These are phyloP conservation scores for Sporothrix sp. DNA, from an alignment of 2,329 filamentous ascomycete species.

Conservation along the genomic window DNA sequence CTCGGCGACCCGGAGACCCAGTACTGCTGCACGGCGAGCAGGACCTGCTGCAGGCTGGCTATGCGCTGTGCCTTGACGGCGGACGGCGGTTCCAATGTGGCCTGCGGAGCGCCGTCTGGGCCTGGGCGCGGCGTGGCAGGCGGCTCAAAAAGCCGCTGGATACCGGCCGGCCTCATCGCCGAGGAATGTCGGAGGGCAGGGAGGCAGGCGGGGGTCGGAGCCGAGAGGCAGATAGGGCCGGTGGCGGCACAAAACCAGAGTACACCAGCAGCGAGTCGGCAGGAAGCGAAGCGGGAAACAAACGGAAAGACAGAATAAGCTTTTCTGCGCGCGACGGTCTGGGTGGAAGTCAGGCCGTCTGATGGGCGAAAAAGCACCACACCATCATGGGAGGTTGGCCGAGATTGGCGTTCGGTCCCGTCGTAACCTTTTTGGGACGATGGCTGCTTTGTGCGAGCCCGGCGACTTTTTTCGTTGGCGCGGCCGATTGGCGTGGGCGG, in stretches of 20 bases:
- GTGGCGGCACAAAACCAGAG: neutral
- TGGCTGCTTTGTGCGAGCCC: neutral
- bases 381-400: too few species aligned
- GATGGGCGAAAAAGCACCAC: neutral
- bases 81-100: neutral
- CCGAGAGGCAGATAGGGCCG: neutral
- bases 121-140: neutral
- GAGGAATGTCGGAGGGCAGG: neutral
- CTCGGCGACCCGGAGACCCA: constrained; percentile 32
- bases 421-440: constrained; percentile 5
- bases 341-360: neutral
- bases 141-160: constrained; percentile 12
- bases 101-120: neutral
- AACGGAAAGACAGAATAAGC: neutral
- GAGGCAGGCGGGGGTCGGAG: neutral
- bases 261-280: neutral
- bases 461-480: constrained; percentile 1
- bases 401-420: too few species aligned
- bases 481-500: too few species aligned
- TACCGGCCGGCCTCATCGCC: constrained; percentile 13
- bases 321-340: neutral
- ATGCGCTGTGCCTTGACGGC: constrained; percentile 18
- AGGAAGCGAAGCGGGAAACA: neutral
- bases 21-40: constrained; percentile 31
- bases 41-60: constrained; percentile 27